Percentiles rank a stretch among this genome's conserved stretches.
Evolutionary conservation across 768 basidiomycete species (phyloP).

Genomic region (Agrocybe praecox): DNA sequence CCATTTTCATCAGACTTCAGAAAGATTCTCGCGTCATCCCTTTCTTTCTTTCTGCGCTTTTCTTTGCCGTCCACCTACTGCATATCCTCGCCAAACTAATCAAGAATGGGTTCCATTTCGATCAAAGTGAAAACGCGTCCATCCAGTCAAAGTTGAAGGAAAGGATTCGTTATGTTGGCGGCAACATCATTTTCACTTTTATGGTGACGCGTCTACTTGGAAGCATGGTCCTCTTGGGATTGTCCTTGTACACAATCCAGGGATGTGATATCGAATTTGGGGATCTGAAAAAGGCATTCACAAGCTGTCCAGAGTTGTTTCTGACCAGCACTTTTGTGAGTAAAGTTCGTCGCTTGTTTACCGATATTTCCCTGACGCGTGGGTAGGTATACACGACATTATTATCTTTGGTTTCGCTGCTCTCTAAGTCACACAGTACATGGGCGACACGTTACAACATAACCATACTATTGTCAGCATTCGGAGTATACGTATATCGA

Average conservation of each 20-base stretch:
- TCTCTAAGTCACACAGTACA: constrained; percentile 12
- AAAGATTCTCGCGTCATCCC: constrained; percentile 9
- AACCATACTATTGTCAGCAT: constrained; percentile 29
- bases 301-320: not conserved
- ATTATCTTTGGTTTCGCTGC: constrained; percentile 37
- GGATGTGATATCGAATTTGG: not conserved
- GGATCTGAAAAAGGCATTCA: not conserved
- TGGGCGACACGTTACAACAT: constrained; percentile 19
- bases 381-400: constrained; percentile 40
- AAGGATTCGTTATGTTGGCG: not conserved
- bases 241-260: constrained; percentile 7
- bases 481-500: constrained; percentile 49
- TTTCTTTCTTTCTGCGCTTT: constrained; percentile 3
- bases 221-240: constrained; percentile 10
- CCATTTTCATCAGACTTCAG: not conserved
- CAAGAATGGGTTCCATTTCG: not conserved
- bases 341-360: not conserved
- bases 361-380: not conserved
- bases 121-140: not conserved
- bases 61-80: not conserved
- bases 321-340: constrained; percentile 3
- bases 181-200: constrained; percentile 12
- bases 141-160: not conserved
- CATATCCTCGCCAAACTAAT: not conserved
- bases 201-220: constrained; percentile 10